Conservation (phyloP, 495 filamentous ascomycete species). For the Trichocladium uniseriatum region DNA sequence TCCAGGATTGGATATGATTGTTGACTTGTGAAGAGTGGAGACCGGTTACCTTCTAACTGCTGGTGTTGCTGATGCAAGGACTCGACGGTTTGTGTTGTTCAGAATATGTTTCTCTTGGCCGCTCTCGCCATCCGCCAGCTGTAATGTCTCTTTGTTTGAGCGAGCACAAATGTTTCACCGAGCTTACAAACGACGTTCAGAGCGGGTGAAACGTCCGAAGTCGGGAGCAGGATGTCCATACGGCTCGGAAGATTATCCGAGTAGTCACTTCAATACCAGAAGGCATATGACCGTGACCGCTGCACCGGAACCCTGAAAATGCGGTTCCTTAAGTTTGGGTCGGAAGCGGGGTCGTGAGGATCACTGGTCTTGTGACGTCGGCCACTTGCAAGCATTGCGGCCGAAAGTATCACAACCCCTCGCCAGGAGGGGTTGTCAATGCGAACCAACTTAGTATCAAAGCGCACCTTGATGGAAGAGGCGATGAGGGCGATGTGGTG, state of each 20-base stretch:
- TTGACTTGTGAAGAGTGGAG: no score
- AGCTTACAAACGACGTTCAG: background rate
- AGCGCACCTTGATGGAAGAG: background rate
- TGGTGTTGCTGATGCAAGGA: no score
- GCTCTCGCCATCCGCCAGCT: no score
- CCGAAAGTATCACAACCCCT: slow-evolving; percentile 9
- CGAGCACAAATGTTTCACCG: background rate
- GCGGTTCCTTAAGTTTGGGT: slow-evolving; percentile 9
- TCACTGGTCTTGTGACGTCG: slow-evolving; percentile 5
- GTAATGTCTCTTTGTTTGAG: background rate
- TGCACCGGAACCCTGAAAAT: background rate
- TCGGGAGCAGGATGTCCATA: background rate
- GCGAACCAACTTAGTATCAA: slow-evolving; percentile 3
- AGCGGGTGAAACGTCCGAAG: background rate
- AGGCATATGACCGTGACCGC: slow-evolving; percentile 7
- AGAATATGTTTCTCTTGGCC: no score
- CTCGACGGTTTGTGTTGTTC: no score
- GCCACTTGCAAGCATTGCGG: slow-evolving; percentile 5
- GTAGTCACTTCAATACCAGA: slow-evolving; percentile 13
- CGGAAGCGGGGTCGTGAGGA: slow-evolving; percentile 12
- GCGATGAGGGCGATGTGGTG: background rate
- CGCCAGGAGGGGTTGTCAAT: background rate
- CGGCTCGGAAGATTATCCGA: slow-evolving; percentile 9
- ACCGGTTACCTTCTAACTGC: no score
- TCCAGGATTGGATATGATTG: no score